Evolutionary conservation across 768 basidiomycete species (phyloP).

Genomic region (Termitomyces sp.): DNA sequence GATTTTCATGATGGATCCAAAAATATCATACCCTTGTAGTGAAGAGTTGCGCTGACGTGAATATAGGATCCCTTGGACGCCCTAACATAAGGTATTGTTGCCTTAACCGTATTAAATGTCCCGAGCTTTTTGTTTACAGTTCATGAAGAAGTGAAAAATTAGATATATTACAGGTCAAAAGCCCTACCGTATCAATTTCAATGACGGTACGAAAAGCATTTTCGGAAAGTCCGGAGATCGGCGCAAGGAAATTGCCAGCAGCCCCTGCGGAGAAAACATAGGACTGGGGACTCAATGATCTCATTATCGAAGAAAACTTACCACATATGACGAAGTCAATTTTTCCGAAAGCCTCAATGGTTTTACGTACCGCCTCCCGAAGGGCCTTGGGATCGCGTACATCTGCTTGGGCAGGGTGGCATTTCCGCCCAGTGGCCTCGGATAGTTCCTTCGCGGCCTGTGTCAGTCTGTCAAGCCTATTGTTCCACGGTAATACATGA

Average conservation of each 20-base stretch:
- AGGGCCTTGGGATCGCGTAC: slow-evolving; percentile 78
- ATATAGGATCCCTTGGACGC: slow-evolving; percentile 78
- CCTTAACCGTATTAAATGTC: slow-evolving; percentile 93
- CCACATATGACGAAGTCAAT: slow-evolving; percentile 97
- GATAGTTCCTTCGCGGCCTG: slow-evolving; percentile 72
- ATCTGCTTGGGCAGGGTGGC: slow-evolving; percentile 76
- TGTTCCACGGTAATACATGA: neutral
- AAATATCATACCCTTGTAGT: slow-evolving; percentile 64
- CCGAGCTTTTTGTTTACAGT: slow-evolving; percentile 56
- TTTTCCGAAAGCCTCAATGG: slow-evolving; percentile 74
- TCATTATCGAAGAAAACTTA: slow-evolving; percentile 29
- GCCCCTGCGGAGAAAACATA: slow-evolving; percentile 53
- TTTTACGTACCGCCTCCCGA: slow-evolving; percentile 69
- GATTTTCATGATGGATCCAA: neutral
- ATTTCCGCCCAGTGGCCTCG: slow-evolving; percentile 63
- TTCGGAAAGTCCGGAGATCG: slow-evolving; percentile 79
- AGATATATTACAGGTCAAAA: neutral
- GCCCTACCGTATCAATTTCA: slow-evolving; percentile 84
- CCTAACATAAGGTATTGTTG: slow-evolving; percentile 75
- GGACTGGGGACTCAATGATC: neutral
- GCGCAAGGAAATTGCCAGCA: slow-evolving; percentile 94
- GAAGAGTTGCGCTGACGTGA: slow-evolving; percentile 86
- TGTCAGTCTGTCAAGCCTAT: slow-evolving; percentile 69
- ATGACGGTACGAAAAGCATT: slow-evolving; percentile 92
- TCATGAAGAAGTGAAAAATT: neutral